phyloP scores from a whole-genome alignment of 768 basidiomycete genomes.

The Mycena capillaripes region DNA sequence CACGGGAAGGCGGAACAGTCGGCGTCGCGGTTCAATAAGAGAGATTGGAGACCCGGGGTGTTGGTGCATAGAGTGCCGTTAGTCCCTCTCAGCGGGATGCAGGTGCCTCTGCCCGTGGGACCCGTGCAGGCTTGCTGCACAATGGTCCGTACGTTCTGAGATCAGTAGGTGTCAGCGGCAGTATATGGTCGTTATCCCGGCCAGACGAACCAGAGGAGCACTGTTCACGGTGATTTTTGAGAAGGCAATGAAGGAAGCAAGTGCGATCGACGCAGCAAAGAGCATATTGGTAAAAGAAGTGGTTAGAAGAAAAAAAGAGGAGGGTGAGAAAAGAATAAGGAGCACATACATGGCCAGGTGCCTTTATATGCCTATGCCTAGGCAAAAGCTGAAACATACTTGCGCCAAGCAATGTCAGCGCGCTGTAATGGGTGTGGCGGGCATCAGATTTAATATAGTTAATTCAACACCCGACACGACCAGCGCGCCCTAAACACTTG shows the following conservation, averaged over 20 bases:
- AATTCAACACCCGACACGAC: no score
- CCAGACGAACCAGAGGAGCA: neutral
- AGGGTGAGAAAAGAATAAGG: neutral
- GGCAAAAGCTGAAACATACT: no score
- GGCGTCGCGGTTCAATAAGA: neutral
- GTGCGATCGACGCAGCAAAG: constrained; percentile 10
- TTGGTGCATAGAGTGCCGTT: constrained; percentile 6
- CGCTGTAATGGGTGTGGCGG: no score
- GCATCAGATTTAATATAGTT: no score
- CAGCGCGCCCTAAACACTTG: no score
- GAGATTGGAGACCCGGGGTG: neutral
- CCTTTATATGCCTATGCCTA: constrained; percentile 5
- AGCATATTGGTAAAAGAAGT: neutral
- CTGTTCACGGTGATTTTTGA: no score
- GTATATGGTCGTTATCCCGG: neutral
- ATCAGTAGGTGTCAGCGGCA: no score
- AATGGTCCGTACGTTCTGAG: neutral
- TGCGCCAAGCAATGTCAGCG: no score
- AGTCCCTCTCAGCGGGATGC: neutral
- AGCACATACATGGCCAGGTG: neutral
- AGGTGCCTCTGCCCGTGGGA: neutral
- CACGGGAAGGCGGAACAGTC: constrained; percentile 3
- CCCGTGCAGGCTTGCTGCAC: neutral
- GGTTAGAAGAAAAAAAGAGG: neutral
- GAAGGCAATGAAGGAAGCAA: neutral